Conservation (phyloP, 148 eudicot genomes). For the Mesembryanthemum crystallinum region DNA sequence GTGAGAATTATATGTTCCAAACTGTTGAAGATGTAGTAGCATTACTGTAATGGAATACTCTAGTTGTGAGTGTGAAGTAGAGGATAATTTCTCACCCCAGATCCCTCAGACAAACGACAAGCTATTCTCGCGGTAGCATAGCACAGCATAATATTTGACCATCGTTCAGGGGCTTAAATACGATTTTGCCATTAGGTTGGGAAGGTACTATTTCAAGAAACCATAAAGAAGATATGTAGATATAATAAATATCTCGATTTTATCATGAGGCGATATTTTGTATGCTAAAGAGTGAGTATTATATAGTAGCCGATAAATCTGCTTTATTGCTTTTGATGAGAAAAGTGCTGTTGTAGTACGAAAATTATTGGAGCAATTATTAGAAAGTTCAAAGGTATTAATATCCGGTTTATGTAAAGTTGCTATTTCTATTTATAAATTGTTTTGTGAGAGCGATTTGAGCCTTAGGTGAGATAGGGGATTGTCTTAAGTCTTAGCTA, state of each 20-base stretch:
- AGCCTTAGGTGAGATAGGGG: too few relatives aligned
- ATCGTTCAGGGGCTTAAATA: background rate
- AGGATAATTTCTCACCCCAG: background rate
- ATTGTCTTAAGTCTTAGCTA: too few relatives aligned
- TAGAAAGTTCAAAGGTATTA: slow-evolving; percentile 3
- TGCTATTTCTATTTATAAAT: too few relatives aligned
- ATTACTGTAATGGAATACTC: too few relatives aligned
- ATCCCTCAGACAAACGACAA: slow-evolving; percentile 20
- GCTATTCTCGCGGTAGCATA: background rate
- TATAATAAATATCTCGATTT: too few relatives aligned
- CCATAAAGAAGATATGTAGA: too few relatives aligned
- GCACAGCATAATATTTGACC: background rate
- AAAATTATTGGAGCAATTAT: slow-evolving; percentile 19
- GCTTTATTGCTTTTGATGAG: background rate
- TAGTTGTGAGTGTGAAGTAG: background rate
- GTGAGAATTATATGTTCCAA: too few relatives aligned
- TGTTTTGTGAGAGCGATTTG: too few relatives aligned
- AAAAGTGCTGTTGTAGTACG: slow-evolving; percentile 1
- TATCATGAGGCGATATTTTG: slow-evolving; percentile 1
- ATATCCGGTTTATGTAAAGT: background rate
- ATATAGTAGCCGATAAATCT: background rate
- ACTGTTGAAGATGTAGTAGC: too few relatives aligned
- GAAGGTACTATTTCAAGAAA: background rate
- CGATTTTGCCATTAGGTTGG: slow-evolving; percentile 23
- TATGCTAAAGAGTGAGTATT: background rate